phyloP scores from a whole-genome alignment of 2,329 filamentous ascomycete species.

The Tolypocladium guangdongense region DNA sequence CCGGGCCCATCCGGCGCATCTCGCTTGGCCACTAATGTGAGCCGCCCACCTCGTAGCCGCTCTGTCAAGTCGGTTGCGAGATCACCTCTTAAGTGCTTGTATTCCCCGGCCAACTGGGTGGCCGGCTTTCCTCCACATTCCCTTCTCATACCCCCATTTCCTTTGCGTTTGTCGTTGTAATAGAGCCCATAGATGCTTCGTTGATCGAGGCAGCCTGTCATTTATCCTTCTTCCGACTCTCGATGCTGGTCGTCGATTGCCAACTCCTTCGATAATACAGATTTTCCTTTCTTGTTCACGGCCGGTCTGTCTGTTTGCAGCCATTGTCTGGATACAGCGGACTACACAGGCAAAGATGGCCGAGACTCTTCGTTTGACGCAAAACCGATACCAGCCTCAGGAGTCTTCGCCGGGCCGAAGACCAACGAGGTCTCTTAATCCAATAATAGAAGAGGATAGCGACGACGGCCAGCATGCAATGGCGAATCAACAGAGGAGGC shows the following conservation, averaged over 20 bases:
- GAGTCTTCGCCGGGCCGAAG: conserved; percentile 47
- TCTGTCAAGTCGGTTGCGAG: conserved; percentile 6
- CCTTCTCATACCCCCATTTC: conserved; percentile 21
- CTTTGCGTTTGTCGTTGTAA: conserved; percentile 14
- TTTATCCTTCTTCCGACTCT: conserved; percentile 15
- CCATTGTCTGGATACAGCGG: conserved; percentile 20
- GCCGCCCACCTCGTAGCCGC: conserved; percentile 16
- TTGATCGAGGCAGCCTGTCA: conserved; percentile 34
- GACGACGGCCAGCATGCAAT: conserved; percentile 22
- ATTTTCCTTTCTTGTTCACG: background rate
- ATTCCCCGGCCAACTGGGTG: conserved; percentile 14
- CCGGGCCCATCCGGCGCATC: conserved; percentile 6
- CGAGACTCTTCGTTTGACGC: conserved; percentile 17
- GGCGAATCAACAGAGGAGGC: conserved; percentile 13
- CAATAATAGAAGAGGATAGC: conserved; percentile 49
- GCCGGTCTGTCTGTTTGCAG: background rate
- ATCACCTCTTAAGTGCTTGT: conserved; percentile 16
- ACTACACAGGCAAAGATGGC: conserved; percentile 33
- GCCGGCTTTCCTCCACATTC: conserved; percentile 20
- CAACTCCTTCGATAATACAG: conserved; percentile 8
- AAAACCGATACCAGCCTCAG: conserved; percentile 29
- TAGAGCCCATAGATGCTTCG: conserved; percentile 25
- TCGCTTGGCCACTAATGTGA: conserved; percentile 14
- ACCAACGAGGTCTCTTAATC: conserved; percentile 46
- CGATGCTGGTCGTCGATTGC: conserved; percentile 26